phyloP scores from a whole-genome alignment of 371 early-diverging fungal species.

The Mortierella sp. region DNA sequence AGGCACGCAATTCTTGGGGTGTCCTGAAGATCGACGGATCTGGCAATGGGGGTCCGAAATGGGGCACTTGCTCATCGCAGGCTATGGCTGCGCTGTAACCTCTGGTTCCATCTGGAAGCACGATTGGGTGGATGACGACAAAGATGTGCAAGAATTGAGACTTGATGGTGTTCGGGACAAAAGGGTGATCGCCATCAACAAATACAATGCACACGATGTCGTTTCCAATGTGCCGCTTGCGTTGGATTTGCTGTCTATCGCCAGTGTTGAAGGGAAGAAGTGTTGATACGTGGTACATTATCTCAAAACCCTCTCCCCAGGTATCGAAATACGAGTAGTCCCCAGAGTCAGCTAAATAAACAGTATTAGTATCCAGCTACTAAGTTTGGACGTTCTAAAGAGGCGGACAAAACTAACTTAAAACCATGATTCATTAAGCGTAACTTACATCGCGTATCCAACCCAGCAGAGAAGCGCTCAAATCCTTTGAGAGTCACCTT shows the following conservation, averaged over 20 bases:
- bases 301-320: conserved; percentile 82
- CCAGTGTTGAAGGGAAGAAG: conserved; percentile 76
- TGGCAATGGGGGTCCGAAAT: conserved; percentile 76
- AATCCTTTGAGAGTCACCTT: conserved; percentile 80
- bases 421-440: background rate
- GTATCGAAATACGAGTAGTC: conserved; percentile 77
- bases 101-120: conserved; percentile 49
- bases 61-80: conserved; percentile 68
- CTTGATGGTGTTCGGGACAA: conserved; percentile 72
- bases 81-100: conserved; percentile 68
- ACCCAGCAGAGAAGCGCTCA: conserved; percentile 84
- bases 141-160: conserved; percentile 84
- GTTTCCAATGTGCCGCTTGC: conserved; percentile 90
- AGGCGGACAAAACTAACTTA: background rate
- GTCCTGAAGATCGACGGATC: conserved; percentile 71
- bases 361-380: background rate
- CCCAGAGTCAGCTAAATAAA: conserved; percentile 73
- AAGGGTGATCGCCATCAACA: conserved; percentile 72
- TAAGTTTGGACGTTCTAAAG: background rate
- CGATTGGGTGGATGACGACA: conserved; percentile 69
- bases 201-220: conserved; percentile 84
- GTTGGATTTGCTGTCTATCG: conserved; percentile 85
- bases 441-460: conserved; percentile 81
- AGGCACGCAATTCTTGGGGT: conserved; percentile 63
- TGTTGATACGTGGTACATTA: conserved; percentile 91